These are phyloP conservation scores for Leucoagaricus sp. DNA, from an alignment of 1,284 basidiomycete species.

Conservation along the genomic window DNA sequence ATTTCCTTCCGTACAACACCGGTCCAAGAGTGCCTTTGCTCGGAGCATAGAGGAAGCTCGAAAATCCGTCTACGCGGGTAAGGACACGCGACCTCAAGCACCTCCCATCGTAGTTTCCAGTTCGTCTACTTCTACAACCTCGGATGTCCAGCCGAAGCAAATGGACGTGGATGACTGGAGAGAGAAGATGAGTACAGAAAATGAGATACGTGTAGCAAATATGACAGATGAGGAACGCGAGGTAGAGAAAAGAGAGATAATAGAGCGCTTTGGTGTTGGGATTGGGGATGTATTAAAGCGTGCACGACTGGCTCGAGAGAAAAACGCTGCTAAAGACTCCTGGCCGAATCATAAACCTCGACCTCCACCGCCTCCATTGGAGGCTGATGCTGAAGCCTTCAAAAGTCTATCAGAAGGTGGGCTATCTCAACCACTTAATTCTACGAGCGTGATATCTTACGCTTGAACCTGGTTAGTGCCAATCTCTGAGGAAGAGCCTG, in stretches of 20 bases:
- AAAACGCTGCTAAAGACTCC: slow-evolving; percentile 12
- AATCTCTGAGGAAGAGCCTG: slow-evolving; percentile 17
- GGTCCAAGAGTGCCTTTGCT: slow-evolving; percentile 65
- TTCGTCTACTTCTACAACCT: background rate
- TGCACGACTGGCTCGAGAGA: slow-evolving; percentile 47
- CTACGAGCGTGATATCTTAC: background rate
- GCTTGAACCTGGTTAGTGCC: slow-evolving; percentile 7
- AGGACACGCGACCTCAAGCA: slow-evolving; percentile 20
- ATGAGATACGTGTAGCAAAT: slow-evolving; percentile 48
- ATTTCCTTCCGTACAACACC: slow-evolving; percentile 62
- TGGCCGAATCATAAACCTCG: background rate
- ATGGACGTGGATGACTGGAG: slow-evolving; percentile 37
- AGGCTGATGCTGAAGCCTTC: background rate
- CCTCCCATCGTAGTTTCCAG: slow-evolving; percentile 27
- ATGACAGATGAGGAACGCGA: slow-evolving; percentile 65
- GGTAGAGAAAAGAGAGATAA: slow-evolving; percentile 59
- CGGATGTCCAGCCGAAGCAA: background rate
- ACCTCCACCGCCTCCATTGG: slow-evolving; percentile 4
- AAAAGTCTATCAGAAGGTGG: slow-evolving; percentile 17
- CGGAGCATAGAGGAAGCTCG: slow-evolving; percentile 42
- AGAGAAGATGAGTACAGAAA: slow-evolving; percentile 53
- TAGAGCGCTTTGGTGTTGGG: slow-evolving; percentile 66
- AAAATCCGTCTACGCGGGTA: slow-evolving; percentile 18
- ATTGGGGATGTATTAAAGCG: slow-evolving; percentile 61
- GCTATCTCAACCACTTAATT: background rate